Percentiles rank a stretch among this genome's conserved stretches.
phyloP scores from a whole-genome alignment of 2,329 filamentous ascomycete genomes.

The Penicillium hesseltinei region DNA sequence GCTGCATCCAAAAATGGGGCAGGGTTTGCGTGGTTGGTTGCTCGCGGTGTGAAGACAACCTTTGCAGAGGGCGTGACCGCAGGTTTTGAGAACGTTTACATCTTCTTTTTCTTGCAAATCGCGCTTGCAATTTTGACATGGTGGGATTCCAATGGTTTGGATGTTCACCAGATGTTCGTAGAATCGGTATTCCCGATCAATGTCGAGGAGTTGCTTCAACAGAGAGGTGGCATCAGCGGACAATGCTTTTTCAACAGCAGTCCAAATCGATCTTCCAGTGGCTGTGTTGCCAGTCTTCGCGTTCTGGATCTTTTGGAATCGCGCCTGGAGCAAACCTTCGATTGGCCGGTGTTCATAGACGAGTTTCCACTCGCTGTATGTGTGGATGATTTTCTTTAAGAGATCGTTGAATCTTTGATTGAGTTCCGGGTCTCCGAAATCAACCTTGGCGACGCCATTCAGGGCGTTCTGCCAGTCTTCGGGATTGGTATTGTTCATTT shows the following conservation, averaged over 20 bases:
- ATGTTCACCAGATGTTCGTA: slow-evolving; percentile 20
- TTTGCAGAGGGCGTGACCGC: slow-evolving; percentile 54
- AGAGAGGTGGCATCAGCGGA: slow-evolving; percentile 15
- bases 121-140: slow-evolving; percentile 29
- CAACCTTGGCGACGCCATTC: neutral
- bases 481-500: neutral
- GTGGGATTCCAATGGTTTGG: slow-evolving; percentile 12
- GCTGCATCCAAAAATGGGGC: slow-evolving; percentile 43
- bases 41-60: slow-evolving; percentile 32
- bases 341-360: no score
- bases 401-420: neutral
- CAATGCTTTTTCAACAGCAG: neutral
- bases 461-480: neutral
- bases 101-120: slow-evolving; percentile 27
- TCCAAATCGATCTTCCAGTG: neutral
- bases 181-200: slow-evolving; percentile 25
- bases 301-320: neutral
- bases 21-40: slow-evolving; percentile 33
- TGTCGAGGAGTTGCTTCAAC: slow-evolving; percentile 23
- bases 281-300: neutral
- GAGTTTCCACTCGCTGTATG: neutral
- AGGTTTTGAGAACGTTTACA: slow-evolving; percentile 47
- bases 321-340: neutral
- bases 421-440: neutral
- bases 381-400: neutral